These are phyloP conservation scores for Kodamaea lidongshanica DNA, from an alignment of 805 yeast species.

Conservation along the genomic window DNA sequence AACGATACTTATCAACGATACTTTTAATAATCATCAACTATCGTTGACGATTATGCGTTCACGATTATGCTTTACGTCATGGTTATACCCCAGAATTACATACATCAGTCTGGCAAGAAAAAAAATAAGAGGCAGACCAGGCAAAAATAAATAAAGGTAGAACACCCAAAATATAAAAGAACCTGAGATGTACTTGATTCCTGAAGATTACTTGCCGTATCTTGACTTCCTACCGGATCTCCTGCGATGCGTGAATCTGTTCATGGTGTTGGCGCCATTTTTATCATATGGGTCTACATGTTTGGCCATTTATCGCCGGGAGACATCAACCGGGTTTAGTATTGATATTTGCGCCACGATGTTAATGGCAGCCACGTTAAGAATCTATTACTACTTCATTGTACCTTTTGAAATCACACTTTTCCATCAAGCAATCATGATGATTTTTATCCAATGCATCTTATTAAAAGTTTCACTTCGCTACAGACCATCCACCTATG, in stretches of 20 bases:
- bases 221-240: slow-evolving; percentile 27
- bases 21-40: too few relatives aligned
- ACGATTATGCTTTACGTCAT: too few relatives aligned
- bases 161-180: slow-evolving; percentile 1
- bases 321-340: slow-evolving; percentile 75
- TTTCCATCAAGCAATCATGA: slow-evolving; percentile 72
- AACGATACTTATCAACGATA: too few relatives aligned
- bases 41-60: too few relatives aligned
- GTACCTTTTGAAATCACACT: slow-evolving; percentile 78
- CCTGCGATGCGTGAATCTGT: slow-evolving; percentile 53
- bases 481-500: slow-evolving; percentile 41
- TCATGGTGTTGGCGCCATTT: slow-evolving; percentile 76
- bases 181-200: slow-evolving; percentile 8
- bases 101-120: too few relatives aligned
- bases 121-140: too few relatives aligned
- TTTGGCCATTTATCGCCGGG: slow-evolving; percentile 53
- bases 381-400: slow-evolving; percentile 72
- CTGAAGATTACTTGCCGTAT: slow-evolving; percentile 18
- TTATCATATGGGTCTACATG: slow-evolving; percentile 85
- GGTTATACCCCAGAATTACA: too few relatives aligned
- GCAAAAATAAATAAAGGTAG: too few relatives aligned
- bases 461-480: slow-evolving; percentile 57
- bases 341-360: slow-evolving; percentile 91
- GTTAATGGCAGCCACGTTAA: slow-evolving; percentile 67
- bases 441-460: slow-evolving; percentile 72